Base-by-base conservation (phyloP, 2,329 filamentous ascomycete genomes). In the Ophiobolus disseminans region DNA sequence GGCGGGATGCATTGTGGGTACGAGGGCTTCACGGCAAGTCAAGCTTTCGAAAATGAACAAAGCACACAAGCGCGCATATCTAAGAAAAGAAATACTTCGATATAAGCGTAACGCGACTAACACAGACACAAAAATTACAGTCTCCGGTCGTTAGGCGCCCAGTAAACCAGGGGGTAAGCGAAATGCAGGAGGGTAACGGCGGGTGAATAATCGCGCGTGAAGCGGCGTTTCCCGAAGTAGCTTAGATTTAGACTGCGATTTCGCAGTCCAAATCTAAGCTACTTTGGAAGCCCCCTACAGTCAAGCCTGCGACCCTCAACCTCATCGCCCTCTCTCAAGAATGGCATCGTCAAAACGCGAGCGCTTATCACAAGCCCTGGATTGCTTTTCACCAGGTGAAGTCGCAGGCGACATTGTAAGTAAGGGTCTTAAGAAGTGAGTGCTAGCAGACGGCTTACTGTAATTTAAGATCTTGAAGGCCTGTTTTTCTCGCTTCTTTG, bases 401-500 rank as follows among this genome's bases (percentile, higher is more conserved):
- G 38, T 41, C 14, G 10, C 31, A 20, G 23, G 38, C 28, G 38
- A 41, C 38, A 13, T 14, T 30, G 38, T 41, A 17, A 30, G 38
- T 41, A 41, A 41, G 14, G 9, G 13, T 26, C n/a, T 19, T 30
- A 11, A 6, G 25, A 13, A 31, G 25, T 13, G 31, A 30, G 38
- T 13, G 23, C 9, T 41, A 41, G 25, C 14, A 21, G 25, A 20
- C 20, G 31, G 20, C 38, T 30, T 30, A 26, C 16, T 26, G 17
- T 41, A 16, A 41, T 6, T 31, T n/a, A 30, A 41, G 38, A 25
- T 9, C 17, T 41, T 30, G 38, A n/a, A 17, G 14, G 17, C 38
- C 8, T 28, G 38, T 41, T 16, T 41, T 7, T 25, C n/a, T 41
- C 38, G 17, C 17, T 41, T 41, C 38, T 41, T 41, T 17, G 19